phyloP scores from a whole-genome alignment of 177 flowering plant genomes.

The Telopea speciosissima region DNA sequence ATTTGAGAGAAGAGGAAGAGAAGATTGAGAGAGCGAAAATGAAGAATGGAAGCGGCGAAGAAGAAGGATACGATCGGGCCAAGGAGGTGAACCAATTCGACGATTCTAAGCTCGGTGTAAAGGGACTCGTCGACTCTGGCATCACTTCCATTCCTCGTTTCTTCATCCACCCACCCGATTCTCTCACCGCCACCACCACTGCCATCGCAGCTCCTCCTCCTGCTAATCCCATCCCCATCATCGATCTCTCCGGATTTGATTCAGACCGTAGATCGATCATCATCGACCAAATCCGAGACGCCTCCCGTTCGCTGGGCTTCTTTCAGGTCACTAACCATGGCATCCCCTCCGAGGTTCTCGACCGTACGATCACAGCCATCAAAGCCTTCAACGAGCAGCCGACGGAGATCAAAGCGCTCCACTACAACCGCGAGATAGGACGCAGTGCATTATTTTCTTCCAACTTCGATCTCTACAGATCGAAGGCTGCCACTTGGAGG shows the following conservation, averaged over 20 bases:
- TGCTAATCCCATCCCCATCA: conserved; percentile 28
- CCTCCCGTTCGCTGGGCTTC: conserved; percentile 44
- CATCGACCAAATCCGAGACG: conserved; percentile 32
- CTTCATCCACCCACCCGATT: conserved; percentile 45
- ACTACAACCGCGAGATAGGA: conserved; percentile 27
- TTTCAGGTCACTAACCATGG: conserved; percentile 64
- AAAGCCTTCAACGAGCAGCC: conserved; percentile 51
- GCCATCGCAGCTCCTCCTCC: conserved; percentile 2
- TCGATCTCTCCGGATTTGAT: conserved; percentile 34
- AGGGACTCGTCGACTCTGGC: conserved; percentile 62
- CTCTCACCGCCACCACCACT: conserved; percentile 16
- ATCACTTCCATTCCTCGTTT: conserved; percentile 42
- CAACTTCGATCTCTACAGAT: conserved; percentile 39
- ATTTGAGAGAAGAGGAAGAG: no score
- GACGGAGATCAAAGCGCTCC: conserved; percentile 21
- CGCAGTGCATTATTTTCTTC: conserved; percentile 25
- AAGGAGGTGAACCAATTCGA: conserved; percentile 51
- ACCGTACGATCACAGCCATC: conserved; percentile 22
- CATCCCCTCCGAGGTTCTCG: conserved; percentile 24
- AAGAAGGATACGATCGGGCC: conserved; percentile 22
- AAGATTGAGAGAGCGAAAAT: no score
- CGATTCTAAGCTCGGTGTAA: conserved; percentile 54
- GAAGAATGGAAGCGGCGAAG: no score
- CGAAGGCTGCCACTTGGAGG: conserved; percentile 57
- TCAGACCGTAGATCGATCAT: conserved; percentile 18